Evolutionary conservation across 805 yeast species (phyloP).

Genomic region (Tetrapisispora taiwanensis): DNA sequence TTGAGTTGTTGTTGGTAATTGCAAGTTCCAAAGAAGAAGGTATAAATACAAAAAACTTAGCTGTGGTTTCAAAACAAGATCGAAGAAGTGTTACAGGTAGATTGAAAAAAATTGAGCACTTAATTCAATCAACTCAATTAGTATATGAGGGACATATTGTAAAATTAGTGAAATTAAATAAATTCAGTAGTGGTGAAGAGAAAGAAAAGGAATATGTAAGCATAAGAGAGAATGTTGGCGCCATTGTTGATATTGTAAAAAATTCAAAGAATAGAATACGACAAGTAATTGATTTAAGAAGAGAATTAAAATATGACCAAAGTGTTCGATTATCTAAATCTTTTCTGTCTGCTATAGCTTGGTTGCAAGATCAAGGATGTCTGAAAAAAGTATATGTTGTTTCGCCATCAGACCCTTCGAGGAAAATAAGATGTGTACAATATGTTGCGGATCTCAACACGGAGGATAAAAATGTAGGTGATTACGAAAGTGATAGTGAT

Average conservation of each 20-base stretch:
- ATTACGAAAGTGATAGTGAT: constrained; percentile 19
- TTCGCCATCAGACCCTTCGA: constrained; percentile 36
- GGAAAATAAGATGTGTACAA: constrained; percentile 39
- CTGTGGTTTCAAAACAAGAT: constrained; percentile 54
- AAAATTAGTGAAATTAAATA: constrained; percentile 41
- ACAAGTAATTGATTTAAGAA: constrained; percentile 49
- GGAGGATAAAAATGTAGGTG: constrained; percentile 18
- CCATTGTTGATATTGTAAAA: constrained; percentile 41
- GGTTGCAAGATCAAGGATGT: constrained; percentile 36
- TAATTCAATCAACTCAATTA: constrained; percentile 35
- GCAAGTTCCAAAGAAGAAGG: constrained; percentile 50
- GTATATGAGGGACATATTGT: constrained; percentile 42
- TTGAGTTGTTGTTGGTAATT: constrained; percentile 46
- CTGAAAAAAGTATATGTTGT: constrained; percentile 44
- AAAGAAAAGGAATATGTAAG: constrained; percentile 21
- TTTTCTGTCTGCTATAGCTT: constrained; percentile 39
- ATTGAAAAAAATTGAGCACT: constrained; percentile 43
- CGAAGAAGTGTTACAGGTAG: constrained; percentile 59
- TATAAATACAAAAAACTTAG: constrained; percentile 47
- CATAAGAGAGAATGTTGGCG: constrained; percentile 21
- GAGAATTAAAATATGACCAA: constrained; percentile 44
- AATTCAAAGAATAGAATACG: constrained; percentile 52
- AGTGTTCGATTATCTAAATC: constrained; percentile 34
- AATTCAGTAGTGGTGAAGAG: constrained; percentile 27
- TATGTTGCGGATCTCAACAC: constrained; percentile 34